phyloP scores from a whole-genome alignment of 148 eudicot species.

The Rhododendron mucronatum region DNA sequence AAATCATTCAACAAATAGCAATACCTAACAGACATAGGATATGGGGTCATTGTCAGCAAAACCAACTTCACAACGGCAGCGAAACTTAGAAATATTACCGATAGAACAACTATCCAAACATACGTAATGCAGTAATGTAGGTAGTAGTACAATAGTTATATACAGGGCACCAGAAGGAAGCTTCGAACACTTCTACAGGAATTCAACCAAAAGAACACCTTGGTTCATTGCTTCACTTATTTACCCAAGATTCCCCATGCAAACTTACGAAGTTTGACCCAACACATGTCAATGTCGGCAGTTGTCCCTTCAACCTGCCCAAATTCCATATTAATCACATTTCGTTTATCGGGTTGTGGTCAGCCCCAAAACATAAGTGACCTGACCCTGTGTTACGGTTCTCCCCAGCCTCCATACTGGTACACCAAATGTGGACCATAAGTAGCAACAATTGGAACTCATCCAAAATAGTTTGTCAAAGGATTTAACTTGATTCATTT shows the following conservation, averaged over 20 bases:
- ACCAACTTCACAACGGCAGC: neutral
- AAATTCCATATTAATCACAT: neutral
- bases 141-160: neutral
- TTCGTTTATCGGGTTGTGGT: neutral
- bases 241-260: neutral
- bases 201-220: neutral
- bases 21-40: constrained; percentile 48
- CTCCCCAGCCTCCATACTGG: neutral
- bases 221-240: neutral
- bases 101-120: neutral
- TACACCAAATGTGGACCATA: neutral
- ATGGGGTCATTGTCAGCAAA: constrained; percentile 1
- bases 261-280: neutral
- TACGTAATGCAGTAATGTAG: neutral
- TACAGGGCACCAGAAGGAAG: neutral
- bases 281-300: neutral
- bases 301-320: neutral
- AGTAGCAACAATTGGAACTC: neutral
- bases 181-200: neutral
- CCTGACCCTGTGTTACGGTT: neutral
- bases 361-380: neutral
- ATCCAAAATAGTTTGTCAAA: neutral
- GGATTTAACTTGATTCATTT: neutral
- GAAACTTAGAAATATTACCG: neutral
- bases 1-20: constrained; percentile 88